A percentile compares a stretch with the other conserved stretches of the same genome.
Conservation (phyloP, 371 early-diverging fungal genomes). For the Neoconidiobolus thromboides region DNA sequence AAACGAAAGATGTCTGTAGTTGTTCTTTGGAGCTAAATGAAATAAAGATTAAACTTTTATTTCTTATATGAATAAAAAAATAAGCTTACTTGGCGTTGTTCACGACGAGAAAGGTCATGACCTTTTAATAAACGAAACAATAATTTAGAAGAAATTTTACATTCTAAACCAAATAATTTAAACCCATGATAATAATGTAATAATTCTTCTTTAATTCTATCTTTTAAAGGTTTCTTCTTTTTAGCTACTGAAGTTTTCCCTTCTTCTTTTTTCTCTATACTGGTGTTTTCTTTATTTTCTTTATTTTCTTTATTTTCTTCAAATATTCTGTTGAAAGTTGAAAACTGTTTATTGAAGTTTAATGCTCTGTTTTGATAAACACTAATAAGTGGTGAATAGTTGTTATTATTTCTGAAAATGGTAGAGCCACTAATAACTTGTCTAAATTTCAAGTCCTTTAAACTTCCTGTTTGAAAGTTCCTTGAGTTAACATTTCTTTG, state of each 20-base stretch:
- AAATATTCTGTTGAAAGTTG: not conserved
- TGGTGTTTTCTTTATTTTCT: no score
- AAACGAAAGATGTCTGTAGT: slow-evolving; percentile 71
- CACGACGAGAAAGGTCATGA: slow-evolving; percentile 63
- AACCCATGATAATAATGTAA: slow-evolving; percentile 91
- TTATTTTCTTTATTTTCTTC: no score
- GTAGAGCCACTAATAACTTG: not conserved
- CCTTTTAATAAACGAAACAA: slow-evolving; percentile 58
- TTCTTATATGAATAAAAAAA: not conserved
- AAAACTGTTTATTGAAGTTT: not conserved
- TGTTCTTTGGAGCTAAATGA: slow-evolving; percentile 51
- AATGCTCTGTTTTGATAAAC: not conserved
- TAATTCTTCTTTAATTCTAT: slow-evolving; percentile 72
- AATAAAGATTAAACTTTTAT: not conserved
- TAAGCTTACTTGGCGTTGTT: slow-evolving; percentile 56
- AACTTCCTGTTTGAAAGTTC: no score
- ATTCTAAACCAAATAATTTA: slow-evolving; percentile 76
- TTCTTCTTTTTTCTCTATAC: not conserved
- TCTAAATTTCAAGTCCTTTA: no score
- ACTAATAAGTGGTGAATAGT: not conserved
- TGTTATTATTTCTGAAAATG: not conserved
- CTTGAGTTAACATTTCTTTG: no score
- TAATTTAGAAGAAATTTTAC: slow-evolving; percentile 65
- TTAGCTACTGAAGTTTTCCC: slow-evolving; percentile 10
- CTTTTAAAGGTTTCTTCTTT: slow-evolving; percentile 50